Conservation (phyloP, 1,284 basidiomycete species). For the Heliocybe sulcata region DNA sequence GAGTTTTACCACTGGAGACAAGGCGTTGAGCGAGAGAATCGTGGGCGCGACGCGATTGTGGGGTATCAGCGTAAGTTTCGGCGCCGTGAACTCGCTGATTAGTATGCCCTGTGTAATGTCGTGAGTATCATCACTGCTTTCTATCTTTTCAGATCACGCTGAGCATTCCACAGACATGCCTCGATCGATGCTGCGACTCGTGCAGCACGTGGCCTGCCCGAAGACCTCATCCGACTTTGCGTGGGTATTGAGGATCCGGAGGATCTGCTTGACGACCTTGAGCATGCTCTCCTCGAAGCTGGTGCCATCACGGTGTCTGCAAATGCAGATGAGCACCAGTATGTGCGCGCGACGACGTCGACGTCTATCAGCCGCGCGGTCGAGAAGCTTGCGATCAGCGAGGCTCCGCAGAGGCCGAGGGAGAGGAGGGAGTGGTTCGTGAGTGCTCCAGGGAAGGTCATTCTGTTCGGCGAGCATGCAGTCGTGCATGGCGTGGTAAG, state of each 20-base stretch:
- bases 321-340: slow-evolving; percentile 24
- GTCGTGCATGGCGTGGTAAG: slow-evolving; percentile 95
- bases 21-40: slow-evolving; percentile 85
- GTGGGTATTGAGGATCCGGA: slow-evolving; percentile 96
- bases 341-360: slow-evolving; percentile 28
- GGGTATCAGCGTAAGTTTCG: slow-evolving; percentile 98
- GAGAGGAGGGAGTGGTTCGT: slow-evolving; percentile 75
- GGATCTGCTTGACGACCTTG: slow-evolving; percentile 93
- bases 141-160: slow-evolving; percentile 8
- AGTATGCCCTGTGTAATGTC: slow-evolving; percentile 99
- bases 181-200: slow-evolving; percentile 94
- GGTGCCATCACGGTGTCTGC: slow-evolving; percentile 72
- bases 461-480: slow-evolving; percentile 98
- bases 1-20: slow-evolving; percentile 92
- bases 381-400: slow-evolving; percentile 51
- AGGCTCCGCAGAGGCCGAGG: slow-evolving; percentile 14
- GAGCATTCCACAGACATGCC: slow-evolving; percentile 64
- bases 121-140: slow-evolving; percentile 44
- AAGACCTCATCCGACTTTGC: slow-evolving; percentile 96
- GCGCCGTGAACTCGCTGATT: slow-evolving; percentile 96
- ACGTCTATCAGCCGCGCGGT: slow-evolving; percentile 54
- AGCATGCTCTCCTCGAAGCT: slow-evolving; percentile 86
- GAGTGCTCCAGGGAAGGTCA: slow-evolving; percentile 96
- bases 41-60: slow-evolving; percentile 90
- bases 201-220: slow-evolving; percentile 90